phyloP scores from a whole-genome alignment of 805 yeast genomes.

The Peterozyma xylosa region DNA sequence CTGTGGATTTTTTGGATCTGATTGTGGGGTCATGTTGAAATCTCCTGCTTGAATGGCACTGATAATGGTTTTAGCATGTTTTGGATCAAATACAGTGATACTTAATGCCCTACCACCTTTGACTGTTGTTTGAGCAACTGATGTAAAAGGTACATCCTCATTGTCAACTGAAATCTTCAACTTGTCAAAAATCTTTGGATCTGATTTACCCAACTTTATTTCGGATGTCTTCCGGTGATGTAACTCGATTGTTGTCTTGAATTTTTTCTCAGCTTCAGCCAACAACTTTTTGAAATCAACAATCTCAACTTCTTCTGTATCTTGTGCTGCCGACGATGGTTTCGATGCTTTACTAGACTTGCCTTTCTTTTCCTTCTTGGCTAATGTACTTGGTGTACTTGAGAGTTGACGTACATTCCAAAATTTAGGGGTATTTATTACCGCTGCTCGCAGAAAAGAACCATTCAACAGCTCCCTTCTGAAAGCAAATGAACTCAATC shows the following conservation, averaged over 20 bases:
- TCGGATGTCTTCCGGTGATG: constrained; percentile 54
- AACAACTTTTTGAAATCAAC: constrained; percentile 24
- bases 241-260: constrained; percentile 38
- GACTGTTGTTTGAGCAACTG: constrained; percentile 63
- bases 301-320: constrained; percentile 14
- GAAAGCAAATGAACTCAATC: too few species aligned
- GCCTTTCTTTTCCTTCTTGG: neutral
- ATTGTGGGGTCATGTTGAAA: constrained; percentile 74
- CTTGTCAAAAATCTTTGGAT: constrained; percentile 58
- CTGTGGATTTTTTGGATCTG: constrained; percentile 65
- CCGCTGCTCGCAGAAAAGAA: too few species aligned
- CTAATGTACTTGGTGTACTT: neutral
- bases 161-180: constrained; percentile 43
- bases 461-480: too few species aligned
- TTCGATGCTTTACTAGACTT: neutral
- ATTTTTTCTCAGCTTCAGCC: constrained; percentile 31
- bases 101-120: constrained; percentile 60
- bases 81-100: constrained; percentile 86
- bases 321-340: constrained; percentile 1
- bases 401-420: neutral
- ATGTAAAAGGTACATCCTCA: constrained; percentile 42
- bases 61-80: constrained; percentile 57
- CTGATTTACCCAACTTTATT: constrained; percentile 61
- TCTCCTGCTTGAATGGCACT: constrained; percentile 64
- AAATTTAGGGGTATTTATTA: too few species aligned